Conservation (phyloP, 129 eudicot species). For the Chrysanthemum makinoi region DNA sequence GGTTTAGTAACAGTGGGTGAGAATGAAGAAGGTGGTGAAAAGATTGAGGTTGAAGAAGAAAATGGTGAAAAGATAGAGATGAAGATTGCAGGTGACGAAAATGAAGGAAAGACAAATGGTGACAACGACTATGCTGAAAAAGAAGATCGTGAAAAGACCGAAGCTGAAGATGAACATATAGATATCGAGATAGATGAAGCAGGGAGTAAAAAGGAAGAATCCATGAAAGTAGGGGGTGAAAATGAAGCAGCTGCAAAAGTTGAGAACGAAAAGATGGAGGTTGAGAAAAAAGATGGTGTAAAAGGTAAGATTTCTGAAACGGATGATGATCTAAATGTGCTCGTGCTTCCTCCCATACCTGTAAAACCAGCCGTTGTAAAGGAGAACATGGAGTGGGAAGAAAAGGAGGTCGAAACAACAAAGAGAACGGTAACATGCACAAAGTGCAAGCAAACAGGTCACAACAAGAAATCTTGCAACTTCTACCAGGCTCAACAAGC, state of each 20-base stretch:
- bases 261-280: constrained; percentile 6
- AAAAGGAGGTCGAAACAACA: constrained; percentile 40
- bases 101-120: background rate
- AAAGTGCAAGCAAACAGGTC: constrained; percentile 71
- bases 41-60: constrained; percentile 15
- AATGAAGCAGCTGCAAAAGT: background rate
- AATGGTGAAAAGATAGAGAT: background rate
- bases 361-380: constrained; percentile 36
- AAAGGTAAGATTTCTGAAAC: constrained; percentile 17
- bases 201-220: background rate
- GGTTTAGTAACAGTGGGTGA: background rate
- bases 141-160: background rate
- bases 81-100: background rate
- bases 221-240: constrained; percentile 2
- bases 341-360: constrained; percentile 65
- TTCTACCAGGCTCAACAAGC: constrained; percentile 23
- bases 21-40: background rate
- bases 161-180: background rate
- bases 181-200: background rate
- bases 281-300: constrained; percentile 21
- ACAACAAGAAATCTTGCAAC: constrained; percentile 71
- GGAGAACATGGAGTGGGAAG: constrained; percentile 50
- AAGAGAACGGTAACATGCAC: constrained; percentile 76
- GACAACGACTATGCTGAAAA: background rate
- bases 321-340: constrained; percentile 30